Percentiles rank a stretch among this genome's conserved stretches.
Evolutionary conservation across 257 asterid species (phyloP).

Genomic region (Perilla frutescens): DNA sequence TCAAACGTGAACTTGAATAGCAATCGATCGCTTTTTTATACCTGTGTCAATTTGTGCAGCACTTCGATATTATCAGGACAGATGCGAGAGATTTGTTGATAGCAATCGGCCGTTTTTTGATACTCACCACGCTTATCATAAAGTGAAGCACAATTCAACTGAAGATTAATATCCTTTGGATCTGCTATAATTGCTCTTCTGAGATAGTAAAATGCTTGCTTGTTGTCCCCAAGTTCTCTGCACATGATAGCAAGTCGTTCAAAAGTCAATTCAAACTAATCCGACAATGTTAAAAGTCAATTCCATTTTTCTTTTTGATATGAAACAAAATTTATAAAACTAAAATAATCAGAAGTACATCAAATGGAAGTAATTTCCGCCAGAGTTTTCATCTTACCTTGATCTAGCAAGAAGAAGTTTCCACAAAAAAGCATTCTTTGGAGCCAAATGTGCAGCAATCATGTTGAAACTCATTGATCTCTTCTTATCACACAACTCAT

Average conservation of each 20-base stretch:
- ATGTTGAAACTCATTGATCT: constrained; percentile 73
- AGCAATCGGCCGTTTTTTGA: constrained; percentile 76
- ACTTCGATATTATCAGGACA: constrained; percentile 62
- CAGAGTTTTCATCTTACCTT: constrained; percentile 45
- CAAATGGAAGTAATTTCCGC: neutral
- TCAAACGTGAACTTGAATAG: constrained; percentile 12
- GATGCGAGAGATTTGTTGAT: constrained; percentile 67
- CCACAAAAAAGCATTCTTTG: constrained; percentile 83
- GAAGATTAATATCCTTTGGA: constrained; percentile 70
- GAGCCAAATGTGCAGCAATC: constrained; percentile 86
- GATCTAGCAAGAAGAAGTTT: constrained; percentile 72
- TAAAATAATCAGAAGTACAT: neutral
- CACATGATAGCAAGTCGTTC: constrained; percentile 21
- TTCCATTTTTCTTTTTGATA: neutral
- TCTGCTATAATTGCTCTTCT: constrained; percentile 80
- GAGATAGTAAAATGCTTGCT: constrained; percentile 76
- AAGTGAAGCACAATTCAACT: constrained; percentile 65
- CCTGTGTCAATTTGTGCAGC: constrained; percentile 63
- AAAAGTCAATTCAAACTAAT: constrained; percentile 24
- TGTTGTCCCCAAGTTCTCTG: constrained; percentile 70
- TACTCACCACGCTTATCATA: constrained; percentile 70
- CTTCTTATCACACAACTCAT: constrained; percentile 60
- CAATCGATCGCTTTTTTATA: constrained; percentile 2
- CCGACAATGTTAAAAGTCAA: neutral
- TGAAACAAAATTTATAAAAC: neutral